These are phyloP conservation scores for Amanita phalloides DNA, from an alignment of 768 basidiomycete genomes.

Conservation along the genomic window DNA sequence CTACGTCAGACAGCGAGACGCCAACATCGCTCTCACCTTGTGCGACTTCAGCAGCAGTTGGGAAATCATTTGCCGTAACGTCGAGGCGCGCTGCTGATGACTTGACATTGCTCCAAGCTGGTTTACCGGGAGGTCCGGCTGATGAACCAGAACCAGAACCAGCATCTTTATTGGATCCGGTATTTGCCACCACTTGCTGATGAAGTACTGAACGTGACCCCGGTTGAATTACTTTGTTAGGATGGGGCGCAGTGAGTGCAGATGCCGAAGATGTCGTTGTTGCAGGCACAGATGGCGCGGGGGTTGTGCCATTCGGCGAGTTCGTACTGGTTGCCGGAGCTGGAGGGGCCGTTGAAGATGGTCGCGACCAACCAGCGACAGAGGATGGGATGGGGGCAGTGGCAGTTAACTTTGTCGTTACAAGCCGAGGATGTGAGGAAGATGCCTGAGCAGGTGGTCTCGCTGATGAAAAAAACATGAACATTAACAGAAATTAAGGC, in stretches of 20 bases:
- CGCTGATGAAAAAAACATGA: slow-evolving; percentile 23
- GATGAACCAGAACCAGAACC: neutral
- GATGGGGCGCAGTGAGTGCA: slow-evolving; percentile 32
- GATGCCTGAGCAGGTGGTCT: slow-evolving; percentile 47
- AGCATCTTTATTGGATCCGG: slow-evolving; percentile 13
- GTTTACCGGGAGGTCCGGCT: slow-evolving; percentile 24
- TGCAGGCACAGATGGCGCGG: slow-evolving; percentile 25
- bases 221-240: slow-evolving; percentile 57
- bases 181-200: slow-evolving; percentile 19
- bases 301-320: slow-evolving; percentile 35
- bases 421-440: slow-evolving; percentile 64
- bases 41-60: slow-evolving; percentile 93
- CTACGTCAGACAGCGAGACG: neutral
- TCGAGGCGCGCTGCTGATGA: slow-evolving; percentile 31
- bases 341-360: slow-evolving; percentile 62
- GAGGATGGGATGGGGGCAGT: slow-evolving; percentile 45
- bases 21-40: slow-evolving; percentile 42
- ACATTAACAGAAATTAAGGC: slow-evolving; percentile 6
- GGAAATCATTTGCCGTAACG: slow-evolving; percentile 63
- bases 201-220: slow-evolving; percentile 39
- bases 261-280: slow-evolving; percentile 18
- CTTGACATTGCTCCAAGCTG: slow-evolving; percentile 65
- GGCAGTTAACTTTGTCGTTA: slow-evolving; percentile 80
- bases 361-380: slow-evolving; percentile 69
- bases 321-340: slow-evolving; percentile 23